These are phyloP conservation scores for Andrographis paniculata DNA, from an alignment of 305 asterid species.

Conservation along the genomic window DNA sequence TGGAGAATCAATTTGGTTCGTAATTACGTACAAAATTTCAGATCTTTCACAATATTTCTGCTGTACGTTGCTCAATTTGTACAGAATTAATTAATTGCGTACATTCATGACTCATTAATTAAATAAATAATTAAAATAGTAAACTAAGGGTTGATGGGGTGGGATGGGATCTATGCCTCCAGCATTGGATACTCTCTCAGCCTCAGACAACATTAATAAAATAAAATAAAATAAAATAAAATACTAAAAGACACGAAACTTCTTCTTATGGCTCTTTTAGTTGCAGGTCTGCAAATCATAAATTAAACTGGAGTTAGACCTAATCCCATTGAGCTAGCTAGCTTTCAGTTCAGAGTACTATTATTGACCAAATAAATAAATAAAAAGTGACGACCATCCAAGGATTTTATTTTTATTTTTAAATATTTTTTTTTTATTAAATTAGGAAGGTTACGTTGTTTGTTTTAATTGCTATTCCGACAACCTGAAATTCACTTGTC, in stretches of 20 bases:
- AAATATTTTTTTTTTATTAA: too few relatives aligned
- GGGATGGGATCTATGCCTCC: neutral
- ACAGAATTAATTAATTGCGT: conserved; percentile 16
- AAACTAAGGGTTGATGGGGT: conserved; percentile 6
- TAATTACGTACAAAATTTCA: neutral
- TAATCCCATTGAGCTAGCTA: too few relatives aligned
- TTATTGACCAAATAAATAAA: too few relatives aligned
- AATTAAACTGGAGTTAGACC: too few relatives aligned
- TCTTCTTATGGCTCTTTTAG: too few relatives aligned
- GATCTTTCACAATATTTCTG: neutral
- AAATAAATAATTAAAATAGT: conserved; percentile 4
- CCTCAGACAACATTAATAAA: neutral
- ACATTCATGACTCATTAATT: conserved; percentile 9
- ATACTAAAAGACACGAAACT: neutral
- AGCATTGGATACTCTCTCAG: conserved; percentile 32
- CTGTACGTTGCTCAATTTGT: neutral
- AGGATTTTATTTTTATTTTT: too few relatives aligned
- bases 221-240: neutral
- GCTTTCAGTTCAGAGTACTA: too few relatives aligned
- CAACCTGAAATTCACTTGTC: too few relatives aligned
- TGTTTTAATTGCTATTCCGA: too few relatives aligned
- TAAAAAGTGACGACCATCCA: too few relatives aligned
- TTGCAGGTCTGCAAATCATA: too few relatives aligned
- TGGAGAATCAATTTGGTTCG: conserved; percentile 5
- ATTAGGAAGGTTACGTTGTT: too few relatives aligned